These are phyloP conservation scores for Phytophthora syringae DNA, from an alignment of 352 stramenopile species.

Conservation along the genomic window DNA sequence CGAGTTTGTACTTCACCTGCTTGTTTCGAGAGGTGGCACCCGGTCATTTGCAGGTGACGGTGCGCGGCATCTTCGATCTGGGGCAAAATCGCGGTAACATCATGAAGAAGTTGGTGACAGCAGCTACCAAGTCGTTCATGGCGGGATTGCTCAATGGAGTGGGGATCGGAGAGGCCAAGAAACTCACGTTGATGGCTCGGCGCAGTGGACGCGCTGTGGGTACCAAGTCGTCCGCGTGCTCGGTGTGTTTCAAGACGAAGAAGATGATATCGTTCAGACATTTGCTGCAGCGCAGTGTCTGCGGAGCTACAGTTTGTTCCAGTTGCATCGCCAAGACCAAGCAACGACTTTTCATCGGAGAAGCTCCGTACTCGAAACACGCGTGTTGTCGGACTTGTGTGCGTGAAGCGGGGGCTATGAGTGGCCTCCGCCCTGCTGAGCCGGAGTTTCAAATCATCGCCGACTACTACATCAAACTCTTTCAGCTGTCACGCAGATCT, in stretches of 20 bases:
- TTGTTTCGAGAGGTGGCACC: constrained; percentile 41
- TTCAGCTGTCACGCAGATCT: not conserved
- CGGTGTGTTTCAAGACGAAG: constrained; percentile 36
- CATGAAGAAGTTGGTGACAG: constrained; percentile 26
- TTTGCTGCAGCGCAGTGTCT: constrained; percentile 33
- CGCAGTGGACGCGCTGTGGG: constrained; percentile 1
- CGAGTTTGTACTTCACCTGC: constrained; percentile 37
- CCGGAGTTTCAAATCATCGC: constrained; percentile 38
- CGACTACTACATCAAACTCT: constrained; percentile 24
- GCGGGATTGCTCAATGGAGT: constrained; percentile 42
- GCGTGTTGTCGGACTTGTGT: constrained; percentile 45
- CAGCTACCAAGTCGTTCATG: constrained; percentile 41
- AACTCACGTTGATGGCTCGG: constrained; percentile 50
- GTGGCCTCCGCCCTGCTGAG: constrained; percentile 20
- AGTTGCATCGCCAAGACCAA: constrained; percentile 36
- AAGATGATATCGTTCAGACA: constrained; percentile 24
- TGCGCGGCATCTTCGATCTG: constrained; percentile 49
- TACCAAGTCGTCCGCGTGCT: constrained; percentile 19
- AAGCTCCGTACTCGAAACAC: constrained; percentile 21
- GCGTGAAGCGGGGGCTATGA: constrained; percentile 31
- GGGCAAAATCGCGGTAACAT: constrained; percentile 29
- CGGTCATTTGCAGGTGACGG: constrained; percentile 43
- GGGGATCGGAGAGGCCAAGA: constrained; percentile 52
- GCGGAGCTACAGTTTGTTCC: constrained; percentile 34
- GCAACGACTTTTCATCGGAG: constrained; percentile 34